phyloP scores from a whole-genome alignment of 73 alveolate species.

The Uronychia setigera region DNA sequence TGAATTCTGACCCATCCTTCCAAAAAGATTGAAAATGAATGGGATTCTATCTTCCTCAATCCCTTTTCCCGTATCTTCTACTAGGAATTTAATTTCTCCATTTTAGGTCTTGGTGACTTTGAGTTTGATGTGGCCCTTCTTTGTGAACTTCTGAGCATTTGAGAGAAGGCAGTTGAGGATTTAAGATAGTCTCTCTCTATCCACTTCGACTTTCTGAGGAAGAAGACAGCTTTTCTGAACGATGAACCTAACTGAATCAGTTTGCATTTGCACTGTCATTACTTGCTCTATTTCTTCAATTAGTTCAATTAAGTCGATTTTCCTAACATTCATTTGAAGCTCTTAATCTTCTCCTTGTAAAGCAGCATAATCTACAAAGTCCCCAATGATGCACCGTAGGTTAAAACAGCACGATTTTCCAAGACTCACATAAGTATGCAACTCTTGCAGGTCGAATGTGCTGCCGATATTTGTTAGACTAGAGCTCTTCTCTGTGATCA shows the following conservation, averaged over 20 bases:
- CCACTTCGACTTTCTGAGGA: neutral
- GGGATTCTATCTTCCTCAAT: neutral
- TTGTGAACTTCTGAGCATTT: neutral
- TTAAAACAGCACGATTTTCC: neutral
- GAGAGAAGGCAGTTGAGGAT: neutral
- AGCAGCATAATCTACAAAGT: neutral
- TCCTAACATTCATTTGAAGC: neutral
- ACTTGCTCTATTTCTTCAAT: neutral
- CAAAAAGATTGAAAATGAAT: neutral
- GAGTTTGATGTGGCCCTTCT: neutral
- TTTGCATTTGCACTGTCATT: neutral
- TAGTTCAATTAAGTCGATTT: neutral
- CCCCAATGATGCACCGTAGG: neutral
- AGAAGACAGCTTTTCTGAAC: neutral
- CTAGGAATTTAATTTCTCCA: neutral
- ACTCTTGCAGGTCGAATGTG: neutral
- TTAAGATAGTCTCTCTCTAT: neutral
- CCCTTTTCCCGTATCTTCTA: neutral
- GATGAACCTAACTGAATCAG: neutral
- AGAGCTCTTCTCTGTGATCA: no score
- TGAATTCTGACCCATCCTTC: neutral
- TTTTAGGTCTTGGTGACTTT: neutral
- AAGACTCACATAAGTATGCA: neutral
- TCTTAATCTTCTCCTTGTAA: neutral
- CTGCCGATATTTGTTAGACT: neutral